A percentile compares a stretch with the other conserved stretches of the same genome.
These are phyloP conservation scores for Dioscorea alata DNA, from an alignment of 106 monocot species.

Conservation along the genomic window DNA sequence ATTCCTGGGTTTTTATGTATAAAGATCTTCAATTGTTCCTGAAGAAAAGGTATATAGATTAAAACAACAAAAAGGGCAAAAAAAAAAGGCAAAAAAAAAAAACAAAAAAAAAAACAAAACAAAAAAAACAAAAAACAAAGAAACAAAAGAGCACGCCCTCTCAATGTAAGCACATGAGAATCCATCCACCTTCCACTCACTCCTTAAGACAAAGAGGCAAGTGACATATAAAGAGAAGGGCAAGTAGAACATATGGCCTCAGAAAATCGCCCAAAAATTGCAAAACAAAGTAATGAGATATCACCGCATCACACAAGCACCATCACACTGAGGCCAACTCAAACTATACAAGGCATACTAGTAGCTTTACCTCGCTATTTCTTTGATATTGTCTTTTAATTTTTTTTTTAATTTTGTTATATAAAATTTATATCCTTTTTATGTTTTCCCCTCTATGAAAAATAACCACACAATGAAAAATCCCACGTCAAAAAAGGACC, in stretches of 20 bases:
- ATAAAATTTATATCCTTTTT: slow-evolving; percentile 2
- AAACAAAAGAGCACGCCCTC: neutral
- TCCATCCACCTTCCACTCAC: neutral
- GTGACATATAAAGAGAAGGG: neutral
- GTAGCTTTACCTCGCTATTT: slow-evolving; percentile 7
- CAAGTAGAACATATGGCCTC: neutral
- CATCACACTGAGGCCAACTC: neutral
- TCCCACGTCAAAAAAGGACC: no score
- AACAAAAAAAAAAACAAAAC: neutral
- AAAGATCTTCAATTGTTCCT: neutral
- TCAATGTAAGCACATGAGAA: neutral
- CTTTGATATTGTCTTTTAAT: neutral
- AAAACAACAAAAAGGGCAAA: neutral
- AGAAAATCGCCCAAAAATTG: neutral
- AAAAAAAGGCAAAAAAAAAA: neutral
- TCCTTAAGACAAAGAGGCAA: neutral
- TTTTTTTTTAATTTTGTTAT: neutral
- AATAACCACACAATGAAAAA: no score
- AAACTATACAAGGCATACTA: slow-evolving; percentile 5
- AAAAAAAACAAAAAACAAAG: neutral
- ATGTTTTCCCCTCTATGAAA: neutral
- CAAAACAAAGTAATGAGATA: neutral
- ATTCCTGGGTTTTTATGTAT: neutral
- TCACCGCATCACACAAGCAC: neutral
- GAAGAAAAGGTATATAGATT: slow-evolving; percentile 13